Conservation (phyloP, 1,139 yeast species). For the Candida frijolesensis region DNA sequence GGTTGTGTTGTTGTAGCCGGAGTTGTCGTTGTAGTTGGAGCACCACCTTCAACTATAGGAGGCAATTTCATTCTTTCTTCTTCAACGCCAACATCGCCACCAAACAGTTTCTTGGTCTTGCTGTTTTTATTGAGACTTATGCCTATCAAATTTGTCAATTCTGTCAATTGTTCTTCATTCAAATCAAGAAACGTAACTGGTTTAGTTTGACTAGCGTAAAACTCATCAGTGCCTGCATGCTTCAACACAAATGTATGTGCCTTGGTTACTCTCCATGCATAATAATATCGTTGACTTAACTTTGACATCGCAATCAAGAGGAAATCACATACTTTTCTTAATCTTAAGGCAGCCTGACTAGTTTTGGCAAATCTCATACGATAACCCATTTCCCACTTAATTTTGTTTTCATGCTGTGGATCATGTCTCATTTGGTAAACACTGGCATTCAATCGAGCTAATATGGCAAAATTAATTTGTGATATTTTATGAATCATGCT, state of each 20-base stretch:
- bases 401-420: conserved; percentile 12
- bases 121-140: conserved; percentile 19
- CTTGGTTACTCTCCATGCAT: conserved; percentile 47
- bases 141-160: conserved; percentile 29
- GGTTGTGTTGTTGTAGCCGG: background rate
- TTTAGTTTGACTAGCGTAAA: conserved; percentile 19
- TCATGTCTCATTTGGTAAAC: conserved; percentile 24
- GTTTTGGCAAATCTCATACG: conserved; percentile 23
- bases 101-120: conserved; percentile 8
- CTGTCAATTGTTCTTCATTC: conserved; percentile 26
- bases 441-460: conserved; percentile 23
- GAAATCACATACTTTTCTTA: background rate
- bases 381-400: conserved; percentile 19
- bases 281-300: conserved; percentile 41
- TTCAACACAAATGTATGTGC: conserved; percentile 33
- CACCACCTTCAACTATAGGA: too few species aligned
- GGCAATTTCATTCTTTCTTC: background rate
- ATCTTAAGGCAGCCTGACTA: conserved; percentile 14
- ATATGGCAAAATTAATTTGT: conserved; percentile 29
- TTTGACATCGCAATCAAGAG: conserved; percentile 23
- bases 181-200: conserved; percentile 12
- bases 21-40: background rate
- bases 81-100: background rate
- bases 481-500: conserved; percentile 32
- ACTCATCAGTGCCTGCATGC: conserved; percentile 23